Evolutionary conservation across 768 basidiomycete genomes (phyloP).

Genomic region (Tricholoma sp.): DNA sequence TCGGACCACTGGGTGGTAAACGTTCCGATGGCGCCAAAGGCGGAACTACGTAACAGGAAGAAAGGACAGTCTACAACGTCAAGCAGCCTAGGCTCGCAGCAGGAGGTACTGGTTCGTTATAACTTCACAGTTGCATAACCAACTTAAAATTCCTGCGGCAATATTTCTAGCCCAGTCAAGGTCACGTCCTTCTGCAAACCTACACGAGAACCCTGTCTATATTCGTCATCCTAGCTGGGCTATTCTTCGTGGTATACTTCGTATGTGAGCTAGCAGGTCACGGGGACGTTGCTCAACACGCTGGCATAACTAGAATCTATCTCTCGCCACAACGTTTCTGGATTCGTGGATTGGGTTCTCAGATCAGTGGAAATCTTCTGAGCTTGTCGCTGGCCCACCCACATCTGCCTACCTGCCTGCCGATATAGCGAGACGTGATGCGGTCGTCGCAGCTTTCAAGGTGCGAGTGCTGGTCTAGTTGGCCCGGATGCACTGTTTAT

Average conservation of each 20-base stretch:
- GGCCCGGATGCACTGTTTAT: conserved; percentile 2
- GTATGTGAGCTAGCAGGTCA: conserved; percentile 4
- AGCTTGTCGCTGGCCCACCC: conserved; percentile 14
- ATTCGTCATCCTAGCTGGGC: conserved; percentile 1
- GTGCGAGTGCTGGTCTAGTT: conserved; percentile 32
- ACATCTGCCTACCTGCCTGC: conserved; percentile 28
- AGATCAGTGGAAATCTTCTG: conserved; percentile 28
- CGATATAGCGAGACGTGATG: conserved; percentile 61
- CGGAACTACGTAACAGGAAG: conserved; percentile 6
- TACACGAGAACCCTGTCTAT: neutral
- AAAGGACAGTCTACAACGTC: conserved; percentile 2
- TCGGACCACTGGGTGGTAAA: too few species aligned
- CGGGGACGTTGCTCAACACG: neutral
- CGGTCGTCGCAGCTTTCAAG: conserved; percentile 75
- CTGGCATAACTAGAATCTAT: conserved; percentile 8
- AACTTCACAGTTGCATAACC: neutral
- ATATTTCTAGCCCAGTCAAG: neutral
- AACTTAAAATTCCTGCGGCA: too few species aligned
- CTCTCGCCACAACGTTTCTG: conserved; percentile 19
- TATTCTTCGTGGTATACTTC: conserved; percentile 6
- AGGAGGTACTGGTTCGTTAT: conserved; percentile 1
- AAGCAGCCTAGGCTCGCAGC: neutral
- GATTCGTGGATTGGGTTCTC: conserved; percentile 37
- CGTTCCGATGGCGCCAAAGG: conserved; percentile 2
- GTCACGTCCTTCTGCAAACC: neutral